Conservation (phyloP, 768 basidiomycete species). For the Serpula lacrymans region DNA sequence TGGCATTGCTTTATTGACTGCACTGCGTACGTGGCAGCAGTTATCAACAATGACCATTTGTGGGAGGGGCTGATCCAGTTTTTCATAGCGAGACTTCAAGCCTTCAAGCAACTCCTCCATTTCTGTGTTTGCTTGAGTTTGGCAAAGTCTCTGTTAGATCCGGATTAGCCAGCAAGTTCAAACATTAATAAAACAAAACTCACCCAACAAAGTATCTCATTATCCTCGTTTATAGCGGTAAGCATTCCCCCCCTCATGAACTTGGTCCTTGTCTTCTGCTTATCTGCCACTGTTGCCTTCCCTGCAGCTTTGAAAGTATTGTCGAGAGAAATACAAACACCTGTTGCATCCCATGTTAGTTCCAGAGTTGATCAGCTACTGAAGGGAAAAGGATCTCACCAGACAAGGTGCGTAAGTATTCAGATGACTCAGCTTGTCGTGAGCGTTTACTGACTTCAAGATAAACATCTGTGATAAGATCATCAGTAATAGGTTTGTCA, state of each 20-base stretch:
- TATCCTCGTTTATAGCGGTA: slow-evolving; percentile 13
- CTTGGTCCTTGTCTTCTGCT: neutral
- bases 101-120: slow-evolving; percentile 12
- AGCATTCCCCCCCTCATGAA: slow-evolving; percentile 11
- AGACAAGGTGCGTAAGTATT: too few relatives aligned
- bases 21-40: slow-evolving; percentile 14
- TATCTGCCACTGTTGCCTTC: slow-evolving; percentile 9
- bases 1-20: slow-evolving; percentile 6
- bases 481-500: slow-evolving; percentile 11
- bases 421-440: too few relatives aligned
- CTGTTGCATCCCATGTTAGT: too few relatives aligned
- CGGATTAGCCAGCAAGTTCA: too few relatives aligned
- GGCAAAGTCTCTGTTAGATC: slow-evolving; percentile 8
- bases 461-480: slow-evolving; percentile 18
- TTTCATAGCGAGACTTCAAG: slow-evolving; percentile 6
- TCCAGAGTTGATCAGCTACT: too few relatives aligned
- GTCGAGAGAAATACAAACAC: slow-evolving; percentile 7
- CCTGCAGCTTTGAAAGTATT: slow-evolving; percentile 14
- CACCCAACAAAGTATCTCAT: slow-evolving; percentile 14
- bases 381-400: too few relatives aligned
- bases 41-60: slow-evolving; percentile 17
- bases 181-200: too few relatives aligned
- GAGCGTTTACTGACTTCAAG: slow-evolving; percentile 8
- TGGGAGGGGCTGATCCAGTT: slow-evolving; percentile 5
- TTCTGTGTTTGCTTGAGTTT: slow-evolving; percentile 12